Evolutionary conservation across 495 filamentous ascomycete species (phyloP).

Genomic region (Acidiella bohemica): DNA sequence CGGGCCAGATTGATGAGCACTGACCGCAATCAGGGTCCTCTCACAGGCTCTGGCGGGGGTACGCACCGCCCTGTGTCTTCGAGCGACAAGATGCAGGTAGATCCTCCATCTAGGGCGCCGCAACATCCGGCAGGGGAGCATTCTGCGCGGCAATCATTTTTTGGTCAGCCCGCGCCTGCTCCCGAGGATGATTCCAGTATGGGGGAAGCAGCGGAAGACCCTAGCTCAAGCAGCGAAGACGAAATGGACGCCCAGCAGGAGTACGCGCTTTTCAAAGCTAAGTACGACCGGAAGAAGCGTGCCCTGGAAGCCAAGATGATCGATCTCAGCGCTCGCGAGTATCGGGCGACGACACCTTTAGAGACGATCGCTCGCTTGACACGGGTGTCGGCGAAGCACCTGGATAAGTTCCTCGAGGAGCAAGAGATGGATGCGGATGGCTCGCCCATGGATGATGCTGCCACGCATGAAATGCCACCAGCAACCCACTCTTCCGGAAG

Average conservation of each 20-base stretch:
- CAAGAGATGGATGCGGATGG: conserved; percentile 13
- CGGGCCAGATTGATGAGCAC: too few species aligned
- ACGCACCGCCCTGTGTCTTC: too few species aligned
- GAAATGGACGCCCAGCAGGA: conserved; percentile 30
- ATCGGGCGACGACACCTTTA: conserved; percentile 25
- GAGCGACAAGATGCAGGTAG: conserved; percentile 13
- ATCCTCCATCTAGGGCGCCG: not conserved
- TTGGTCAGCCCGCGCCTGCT: conserved; percentile 10
- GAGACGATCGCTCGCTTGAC: conserved; percentile 19
- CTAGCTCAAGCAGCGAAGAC: conserved; percentile 23
- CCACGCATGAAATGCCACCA: conserved; percentile 9
- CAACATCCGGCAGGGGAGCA: conserved; percentile 2
- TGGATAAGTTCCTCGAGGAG: conserved; percentile 6
- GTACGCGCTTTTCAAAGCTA: conserved; percentile 24
- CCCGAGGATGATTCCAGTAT: conserved; percentile 3
- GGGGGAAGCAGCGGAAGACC: conserved; percentile 17
- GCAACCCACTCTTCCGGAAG: conserved; percentile 10
- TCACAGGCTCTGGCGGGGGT: too few species aligned
- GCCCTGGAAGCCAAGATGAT: conserved; percentile 23
- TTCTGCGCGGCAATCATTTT: conserved; percentile 18
- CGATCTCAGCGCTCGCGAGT: conserved; percentile 22
- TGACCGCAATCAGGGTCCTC: too few species aligned
- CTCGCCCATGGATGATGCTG: too few species aligned
- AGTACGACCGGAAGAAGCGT: conserved; percentile 27
- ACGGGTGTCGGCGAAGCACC: conserved; percentile 16